Base-by-base conservation (phyloP, 106 monocot species). In the Allium sativum region DNA sequence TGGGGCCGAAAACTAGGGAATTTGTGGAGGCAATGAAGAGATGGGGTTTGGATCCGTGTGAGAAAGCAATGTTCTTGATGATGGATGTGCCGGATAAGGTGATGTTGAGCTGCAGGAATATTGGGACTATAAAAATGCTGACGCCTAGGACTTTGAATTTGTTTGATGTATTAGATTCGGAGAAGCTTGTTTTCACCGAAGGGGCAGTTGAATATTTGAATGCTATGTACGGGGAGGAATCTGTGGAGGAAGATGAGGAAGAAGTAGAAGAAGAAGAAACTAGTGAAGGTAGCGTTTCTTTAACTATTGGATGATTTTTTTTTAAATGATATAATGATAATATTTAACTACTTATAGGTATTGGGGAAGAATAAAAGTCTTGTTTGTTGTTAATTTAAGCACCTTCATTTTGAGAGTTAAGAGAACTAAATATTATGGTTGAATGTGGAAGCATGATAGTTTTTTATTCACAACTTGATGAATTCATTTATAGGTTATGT, bases 51-150 rank as follows among this genome's bases (percentile, higher is more conserved):
- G 84, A 95, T 64, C 95, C 95, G 11, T 74, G 71, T 64, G 69
- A 87, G 59, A 95, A 95, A 72, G 69, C 79, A 42, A 72, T 76
- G 73, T 79, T 95, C 52, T 7, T 95, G n/a, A 59, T 81, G 75
- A 95, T 71, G 53, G 87, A 95, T 44, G 78, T 87, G 51, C 48
- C 83, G 19, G 81, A 84, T 8, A 87, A 84, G 16, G 74, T 90
- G 17, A 53, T 50, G 50, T 70, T 87, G n/a, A 87, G 84, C 53
- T 56, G 79, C 61, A 69, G 95, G 76, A 95, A 90, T 57, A 84
- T 95, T n/a, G 78, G 86, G n/a, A 87, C 95, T n/a, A 51, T 95
- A 62, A 95, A 90, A 79, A 66, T 95, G 87, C 79, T 95, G 8
- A 95, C 95, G 11, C 90, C 90, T 17, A 78, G 90, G 65, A 95